phyloP scores from a whole-genome alignment of 1,139 yeast genomes.

The Suhomyces bokatorum region DNA sequence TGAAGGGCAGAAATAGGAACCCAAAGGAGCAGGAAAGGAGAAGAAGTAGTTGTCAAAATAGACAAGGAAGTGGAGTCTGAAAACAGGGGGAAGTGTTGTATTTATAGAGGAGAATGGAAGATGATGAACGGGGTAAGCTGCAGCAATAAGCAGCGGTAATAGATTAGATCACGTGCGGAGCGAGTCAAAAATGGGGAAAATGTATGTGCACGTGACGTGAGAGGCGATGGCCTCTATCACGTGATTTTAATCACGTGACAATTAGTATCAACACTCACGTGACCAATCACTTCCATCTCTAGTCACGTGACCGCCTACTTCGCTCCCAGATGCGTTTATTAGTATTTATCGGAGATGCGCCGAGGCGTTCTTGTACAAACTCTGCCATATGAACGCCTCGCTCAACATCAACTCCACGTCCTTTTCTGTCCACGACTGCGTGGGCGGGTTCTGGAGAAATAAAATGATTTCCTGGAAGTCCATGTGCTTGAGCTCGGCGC shows the following conservation, averaged over 20 bases:
- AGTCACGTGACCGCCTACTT: too few relatives aligned
- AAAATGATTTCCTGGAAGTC: conserved; percentile 94
- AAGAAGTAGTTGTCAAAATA: too few relatives aligned
- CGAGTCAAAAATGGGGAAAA: conserved; percentile 10
- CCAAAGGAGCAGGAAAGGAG: too few relatives aligned
- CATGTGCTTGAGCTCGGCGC: conserved; percentile 73
- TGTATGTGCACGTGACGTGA: too few relatives aligned
- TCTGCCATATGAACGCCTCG: conserved; percentile 97
- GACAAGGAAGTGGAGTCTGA: background rate
- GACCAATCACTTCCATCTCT: too few relatives aligned
- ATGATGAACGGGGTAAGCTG: too few relatives aligned
- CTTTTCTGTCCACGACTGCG: conserved; percentile 79
- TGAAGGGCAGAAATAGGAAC: too few relatives aligned
- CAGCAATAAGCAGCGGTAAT: background rate
- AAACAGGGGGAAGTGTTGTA: background rate
- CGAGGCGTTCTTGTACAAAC: conserved; percentile 81
- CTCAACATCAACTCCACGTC: conserved; percentile 89
- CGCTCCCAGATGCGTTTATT: background rate
- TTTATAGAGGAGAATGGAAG: too few relatives aligned
- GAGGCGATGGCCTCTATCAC: background rate
- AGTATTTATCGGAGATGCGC: conserved; percentile 61
- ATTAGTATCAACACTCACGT: background rate
- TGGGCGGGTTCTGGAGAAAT: conserved; percentile 87
- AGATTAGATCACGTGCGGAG: conserved; percentile 13
- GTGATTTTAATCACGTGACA: background rate